Percentiles rank a stretch among this genome's conserved stretches.
Conservation (phyloP, 257 asterid species). For the Lycium barbarum region DNA sequence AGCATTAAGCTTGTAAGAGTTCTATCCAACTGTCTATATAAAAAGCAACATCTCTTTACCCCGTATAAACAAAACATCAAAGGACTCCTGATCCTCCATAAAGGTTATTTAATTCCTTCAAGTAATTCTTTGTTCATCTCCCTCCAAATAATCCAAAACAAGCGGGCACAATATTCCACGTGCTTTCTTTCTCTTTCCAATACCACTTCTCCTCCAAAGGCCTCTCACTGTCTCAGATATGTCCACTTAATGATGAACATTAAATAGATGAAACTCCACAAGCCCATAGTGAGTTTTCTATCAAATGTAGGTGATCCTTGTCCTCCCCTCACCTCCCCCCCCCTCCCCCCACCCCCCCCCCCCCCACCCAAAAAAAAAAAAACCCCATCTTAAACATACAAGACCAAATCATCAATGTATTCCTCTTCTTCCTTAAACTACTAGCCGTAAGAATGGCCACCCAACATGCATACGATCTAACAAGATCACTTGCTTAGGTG, state of each 20-base stretch:
- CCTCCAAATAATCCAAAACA: background rate
- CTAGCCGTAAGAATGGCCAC: background rate
- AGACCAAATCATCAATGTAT: background rate
- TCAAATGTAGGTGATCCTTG: background rate
- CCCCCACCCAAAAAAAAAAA: no score
- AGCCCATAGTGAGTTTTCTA: background rate
- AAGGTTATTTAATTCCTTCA: background rate
- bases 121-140: background rate
- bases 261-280: background rate
- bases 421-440: background rate
- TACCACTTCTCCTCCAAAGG: background rate
- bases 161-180: background rate
- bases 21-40: conserved; percentile 6
- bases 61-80: background rate
- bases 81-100: conserved; percentile 7
- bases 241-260: background rate
- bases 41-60: background rate
- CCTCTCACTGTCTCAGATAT: background rate
- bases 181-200: background rate
- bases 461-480: background rate
- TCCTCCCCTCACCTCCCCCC: background rate
- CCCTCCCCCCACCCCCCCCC: no score
- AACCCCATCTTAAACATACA: background rate
- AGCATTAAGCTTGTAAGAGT: background rate
- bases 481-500: background rate